Evolutionary conservation across 2,329 filamentous ascomycete species (phyloP).

Genomic region (Colletotrichum phormii): DNA sequence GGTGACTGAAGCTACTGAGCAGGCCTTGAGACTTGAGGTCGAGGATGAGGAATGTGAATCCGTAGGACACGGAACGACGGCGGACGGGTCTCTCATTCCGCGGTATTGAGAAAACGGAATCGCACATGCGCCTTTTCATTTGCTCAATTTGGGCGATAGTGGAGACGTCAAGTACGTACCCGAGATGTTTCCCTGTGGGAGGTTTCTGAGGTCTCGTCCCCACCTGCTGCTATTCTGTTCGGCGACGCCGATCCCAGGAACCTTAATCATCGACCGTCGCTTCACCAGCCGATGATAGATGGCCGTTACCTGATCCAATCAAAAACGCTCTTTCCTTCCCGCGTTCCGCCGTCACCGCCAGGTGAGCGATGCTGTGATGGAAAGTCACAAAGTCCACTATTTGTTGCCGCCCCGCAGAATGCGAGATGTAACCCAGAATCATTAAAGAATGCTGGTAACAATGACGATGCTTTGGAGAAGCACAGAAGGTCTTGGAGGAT

Average conservation of each 20-base stretch:
- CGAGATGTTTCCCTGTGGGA: not conserved
- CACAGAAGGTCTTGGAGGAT: not conserved
- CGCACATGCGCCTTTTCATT: not conserved
- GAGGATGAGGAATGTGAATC: not conserved
- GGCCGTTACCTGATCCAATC: not conserved
- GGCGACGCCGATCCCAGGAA: constrained; percentile 33
- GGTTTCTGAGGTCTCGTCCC: not conserved
- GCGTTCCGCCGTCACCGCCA: not conserved
- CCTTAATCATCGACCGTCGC: constrained; percentile 21
- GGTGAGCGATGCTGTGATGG: not conserved
- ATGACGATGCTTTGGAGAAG: not conserved
- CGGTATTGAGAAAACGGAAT: not conserved
- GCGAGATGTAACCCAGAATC: not conserved
- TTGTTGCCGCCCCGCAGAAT: not conserved
- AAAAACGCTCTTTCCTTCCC: not conserved
- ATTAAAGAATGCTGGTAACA: not conserved
- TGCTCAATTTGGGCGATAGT: not conserved
- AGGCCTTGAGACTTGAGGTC: not conserved
- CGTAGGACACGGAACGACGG: constrained; percentile 15
- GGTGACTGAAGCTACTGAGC: too few species aligned
- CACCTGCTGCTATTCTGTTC: constrained; percentile 14
- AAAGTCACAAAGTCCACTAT: not conserved
- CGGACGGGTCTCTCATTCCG: not conserved
- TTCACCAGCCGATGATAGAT: constrained; percentile 20
- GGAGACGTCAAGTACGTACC: not conserved